Evolutionary conservation across 2,329 filamentous ascomycete species (phyloP).

Genomic region (Cadophora luteo-olivacea): DNA sequence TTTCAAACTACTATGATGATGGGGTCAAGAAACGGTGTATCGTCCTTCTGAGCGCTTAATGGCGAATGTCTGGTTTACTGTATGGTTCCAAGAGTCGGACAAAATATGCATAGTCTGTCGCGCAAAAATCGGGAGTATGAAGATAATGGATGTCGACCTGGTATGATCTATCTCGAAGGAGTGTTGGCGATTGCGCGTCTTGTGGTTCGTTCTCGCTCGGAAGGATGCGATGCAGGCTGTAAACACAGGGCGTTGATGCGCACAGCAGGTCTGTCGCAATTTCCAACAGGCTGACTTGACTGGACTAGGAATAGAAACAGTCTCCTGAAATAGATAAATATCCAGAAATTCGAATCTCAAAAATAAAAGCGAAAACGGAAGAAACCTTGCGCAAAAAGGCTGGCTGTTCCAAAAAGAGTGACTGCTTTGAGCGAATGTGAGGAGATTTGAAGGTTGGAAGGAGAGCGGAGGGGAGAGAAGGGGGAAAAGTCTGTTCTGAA

Average conservation of each 20-base stretch:
- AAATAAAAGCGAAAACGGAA: not conserved
- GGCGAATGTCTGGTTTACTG: conserved; percentile 6
- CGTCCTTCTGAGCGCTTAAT: conserved; percentile 6
- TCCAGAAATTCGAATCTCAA: not conserved
- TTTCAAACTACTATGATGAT: not conserved
- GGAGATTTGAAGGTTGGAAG: not conserved
- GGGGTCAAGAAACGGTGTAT: conserved; percentile 12
- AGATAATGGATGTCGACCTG: not conserved
- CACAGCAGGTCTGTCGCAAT: conserved; percentile 17
- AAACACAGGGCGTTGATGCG: not conserved
- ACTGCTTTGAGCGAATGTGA: conserved; percentile 17
- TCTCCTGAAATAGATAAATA: conserved; percentile 5
- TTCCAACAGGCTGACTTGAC: not conserved
- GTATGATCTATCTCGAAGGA: not conserved
- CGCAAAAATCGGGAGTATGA: not conserved
- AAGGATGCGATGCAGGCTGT: conserved; percentile 8
- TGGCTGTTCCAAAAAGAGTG: conserved; percentile 13
- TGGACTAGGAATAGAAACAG: conserved; percentile 10
- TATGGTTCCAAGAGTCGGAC: not conserved
- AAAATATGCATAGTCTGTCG: conserved; percentile 21
- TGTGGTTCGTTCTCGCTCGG: conserved; percentile 3
- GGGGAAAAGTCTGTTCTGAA: conserved; percentile 4
- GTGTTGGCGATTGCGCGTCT: conserved; percentile 1
- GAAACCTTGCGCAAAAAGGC: not conserved
- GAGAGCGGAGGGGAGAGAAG: not conserved